Base-by-base conservation (phyloP, 2,329 filamentous ascomycete species). In the Ophiostoma ulmi region DNA sequence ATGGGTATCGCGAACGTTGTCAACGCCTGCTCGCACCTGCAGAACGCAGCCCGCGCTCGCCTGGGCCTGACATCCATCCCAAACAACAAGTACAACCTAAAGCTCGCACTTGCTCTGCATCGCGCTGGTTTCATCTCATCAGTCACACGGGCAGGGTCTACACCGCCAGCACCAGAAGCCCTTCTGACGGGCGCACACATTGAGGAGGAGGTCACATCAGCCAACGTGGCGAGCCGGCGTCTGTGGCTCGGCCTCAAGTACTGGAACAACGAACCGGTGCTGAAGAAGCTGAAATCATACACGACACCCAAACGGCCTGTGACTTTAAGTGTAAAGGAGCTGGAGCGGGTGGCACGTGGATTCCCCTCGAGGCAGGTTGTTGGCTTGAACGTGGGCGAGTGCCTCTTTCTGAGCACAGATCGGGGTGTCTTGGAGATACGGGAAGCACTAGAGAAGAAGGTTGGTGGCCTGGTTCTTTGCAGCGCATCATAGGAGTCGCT, bases 171-270 rank as follows among this genome's bases (percentile, higher is more conserved):
- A 26, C 80, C 81, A 1, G 81, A 83, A 26, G 76, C 81, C 31
- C 79, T 87, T 74, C 74, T 80, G 58, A 79, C 82, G 13, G 74
- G 72, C 55, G 41, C 31, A 0, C 69, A 70, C 65, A 73, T 78
- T 73, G 79, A 85, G 36, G 86, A 86, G 73, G 83, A 82, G 17
- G 84, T 92, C 71, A 93, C 90, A 67, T 83, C 84, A 73, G 83
- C 83, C 76, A 97, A 96, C 80, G 87, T 93, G 52, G 86, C 93
- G 5, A 85, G 83, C 55, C 86, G 92, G 77, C 85, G 94, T 72
- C 82, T 97, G 74, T 97, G 94, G 94, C 81, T 97, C 14, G 93
- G 93, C 0, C 82, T 97, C 76, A 97, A 97, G 82, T 97, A 97
- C 85, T 92, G 87, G 87, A 88, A 93, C 75, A 91, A 91, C 77